phyloP scores from a whole-genome alignment of 2,329 filamentous ascomycete genomes.

The Phialophora chinensis region DNA sequence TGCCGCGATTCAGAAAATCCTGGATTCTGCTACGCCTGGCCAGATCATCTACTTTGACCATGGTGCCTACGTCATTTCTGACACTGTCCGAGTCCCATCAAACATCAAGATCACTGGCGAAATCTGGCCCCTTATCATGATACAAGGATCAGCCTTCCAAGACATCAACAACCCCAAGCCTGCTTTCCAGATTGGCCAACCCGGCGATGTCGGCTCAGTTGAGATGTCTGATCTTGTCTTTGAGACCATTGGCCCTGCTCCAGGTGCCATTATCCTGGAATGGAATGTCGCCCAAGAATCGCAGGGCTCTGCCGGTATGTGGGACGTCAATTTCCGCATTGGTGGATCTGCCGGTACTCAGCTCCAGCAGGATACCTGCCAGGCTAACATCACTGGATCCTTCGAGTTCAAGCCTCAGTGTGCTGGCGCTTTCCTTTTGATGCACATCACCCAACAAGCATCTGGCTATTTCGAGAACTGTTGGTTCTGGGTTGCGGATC shows the following conservation, averaged over 20 bases:
- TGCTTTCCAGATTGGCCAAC: constrained; percentile 82
- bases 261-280: constrained; percentile 87
- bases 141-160: constrained; percentile 73
- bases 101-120: constrained; percentile 88
- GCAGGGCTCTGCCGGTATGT: constrained; percentile 75
- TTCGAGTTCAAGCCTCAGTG: constrained; percentile 70
- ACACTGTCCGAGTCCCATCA: constrained; percentile 68
- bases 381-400: constrained; percentile 70
- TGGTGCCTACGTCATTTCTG: constrained; percentile 66
- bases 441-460: constrained; percentile 61
- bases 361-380: constrained; percentile 78
- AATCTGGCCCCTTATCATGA: constrained; percentile 89
- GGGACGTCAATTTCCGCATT: constrained; percentile 95
- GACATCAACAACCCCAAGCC: constrained; percentile 77
- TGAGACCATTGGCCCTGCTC: constrained; percentile 79
- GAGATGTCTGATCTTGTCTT: constrained; percentile 90
- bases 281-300: constrained; percentile 78
- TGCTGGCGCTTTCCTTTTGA: constrained; percentile 71
- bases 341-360: constrained; percentile 84
- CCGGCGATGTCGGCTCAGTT: constrained; percentile 76
- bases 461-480: constrained; percentile 84
- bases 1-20: constrained; percentile 76
- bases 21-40: constrained; percentile 68
- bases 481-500: constrained; percentile 90
- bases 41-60: constrained; percentile 70